Evolutionary conservation across 345 rosid species (phyloP), one percentile per base, ranked within the genome.

Genomic region (Nephelium lappaceum): DNA sequence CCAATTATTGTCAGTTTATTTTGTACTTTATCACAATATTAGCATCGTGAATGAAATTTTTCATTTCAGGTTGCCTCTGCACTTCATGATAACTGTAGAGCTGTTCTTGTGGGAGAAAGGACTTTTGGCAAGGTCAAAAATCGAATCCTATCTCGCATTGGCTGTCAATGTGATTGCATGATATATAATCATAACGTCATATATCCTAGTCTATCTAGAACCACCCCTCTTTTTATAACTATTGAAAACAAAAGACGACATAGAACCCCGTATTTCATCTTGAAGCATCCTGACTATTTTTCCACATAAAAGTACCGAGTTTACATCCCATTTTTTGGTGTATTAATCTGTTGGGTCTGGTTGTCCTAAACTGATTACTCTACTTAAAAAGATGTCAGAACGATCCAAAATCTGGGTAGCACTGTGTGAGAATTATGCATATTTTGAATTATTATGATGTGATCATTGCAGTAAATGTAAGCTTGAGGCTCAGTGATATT

Each of bases 81-180:
- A 51, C 98, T 95, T 77, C 98, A 93, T 83, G 99, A 95, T 87
- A 95, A 95, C 82, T 95, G 99, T 83, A 93, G 86, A 90, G 98
- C 97, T 75, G 91, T 93, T 72, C 99, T 96, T 62, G 99, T 93
- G 66, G 98, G 98, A 18, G 97, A 93, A 67, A 88, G 85, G 83
- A 96, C 97, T 31, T 93, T 85, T 60, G 98, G 99, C 86, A 93
- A 93, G 99, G 99, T 92, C 76, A 27, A 70, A 60, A 60, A n/a
- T 60, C 73, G 60, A 51, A 67, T 25, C 1, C 6, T 69, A n/a
- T 43, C 27, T 57, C 11, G 7, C 55, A 41, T 64, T 58, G 47
- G 73, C 24, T 7, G 2, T 75, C 27, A 19, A 51, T 9, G 60
- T 62, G 39, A 8, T 36, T 41, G 55, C 49, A 8, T 60, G 14